Evolutionary conservation across 805 yeast species (phyloP).

Genomic region (Ogataea chonburiensis): DNA sequence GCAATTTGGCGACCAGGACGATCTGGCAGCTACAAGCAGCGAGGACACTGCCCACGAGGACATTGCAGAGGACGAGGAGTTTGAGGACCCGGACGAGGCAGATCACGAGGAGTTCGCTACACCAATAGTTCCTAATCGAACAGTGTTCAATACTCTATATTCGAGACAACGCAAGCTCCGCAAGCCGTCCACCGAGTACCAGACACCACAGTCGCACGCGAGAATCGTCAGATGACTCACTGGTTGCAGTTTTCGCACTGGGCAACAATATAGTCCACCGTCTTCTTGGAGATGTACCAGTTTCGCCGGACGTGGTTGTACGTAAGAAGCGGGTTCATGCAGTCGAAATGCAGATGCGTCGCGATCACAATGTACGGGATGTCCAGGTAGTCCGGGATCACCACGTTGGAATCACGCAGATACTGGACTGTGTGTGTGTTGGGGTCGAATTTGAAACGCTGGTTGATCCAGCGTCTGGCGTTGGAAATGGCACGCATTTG

Average conservation of each 20-base stretch:
- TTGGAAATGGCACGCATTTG: constrained; percentile 33
- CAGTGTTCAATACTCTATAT: constrained; percentile 15
- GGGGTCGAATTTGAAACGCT: constrained; percentile 28
- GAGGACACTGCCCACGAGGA: constrained; percentile 1
- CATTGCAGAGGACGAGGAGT: neutral
- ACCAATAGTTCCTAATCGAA: constrained; percentile 23
- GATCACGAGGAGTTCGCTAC: constrained; percentile 18
- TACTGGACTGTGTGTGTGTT: constrained; percentile 24
- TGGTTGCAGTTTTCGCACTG: constrained; percentile 24
- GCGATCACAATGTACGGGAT: constrained; percentile 32
- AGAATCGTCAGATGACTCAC: constrained; percentile 23
- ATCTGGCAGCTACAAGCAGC: constrained; percentile 8
- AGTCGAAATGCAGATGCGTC: constrained; percentile 28
- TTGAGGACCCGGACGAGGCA: constrained; percentile 5
- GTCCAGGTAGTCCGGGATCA: constrained; percentile 32
- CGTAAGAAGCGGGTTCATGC: constrained; percentile 22
- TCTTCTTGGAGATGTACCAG: constrained; percentile 33
- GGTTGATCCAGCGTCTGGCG: constrained; percentile 35
- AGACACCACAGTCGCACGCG: constrained; percentile 22
- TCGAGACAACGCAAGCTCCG: constrained; percentile 16
- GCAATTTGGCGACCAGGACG: constrained; percentile 13
- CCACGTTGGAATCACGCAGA: constrained; percentile 28
- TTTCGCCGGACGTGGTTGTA: constrained; percentile 29
- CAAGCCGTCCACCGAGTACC: constrained; percentile 14
- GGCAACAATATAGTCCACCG: constrained; percentile 28